Conservation (phyloP, 305 asterid genomes). For the Lippia alba region DNA sequence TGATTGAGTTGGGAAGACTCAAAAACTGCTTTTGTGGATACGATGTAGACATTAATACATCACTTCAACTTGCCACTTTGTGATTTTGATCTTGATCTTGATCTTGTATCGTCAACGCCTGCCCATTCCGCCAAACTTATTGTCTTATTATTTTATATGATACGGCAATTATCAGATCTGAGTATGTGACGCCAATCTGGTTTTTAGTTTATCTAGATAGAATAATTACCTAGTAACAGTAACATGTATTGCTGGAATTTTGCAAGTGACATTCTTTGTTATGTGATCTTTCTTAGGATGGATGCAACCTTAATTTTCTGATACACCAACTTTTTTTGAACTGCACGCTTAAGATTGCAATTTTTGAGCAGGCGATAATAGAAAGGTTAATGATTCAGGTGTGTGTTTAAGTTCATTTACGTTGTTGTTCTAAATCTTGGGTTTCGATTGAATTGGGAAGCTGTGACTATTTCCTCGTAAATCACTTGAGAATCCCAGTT, state of each 20-base stretch:
- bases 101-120: too few species aligned
- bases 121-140: too few species aligned
- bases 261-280: neutral
- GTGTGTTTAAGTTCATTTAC: too few species aligned
- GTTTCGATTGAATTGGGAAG: neutral
- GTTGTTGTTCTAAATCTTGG: neutral
- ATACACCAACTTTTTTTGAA: constrained; percentile 28
- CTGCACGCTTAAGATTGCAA: constrained; percentile 34
- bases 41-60: constrained; percentile 16
- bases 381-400: too few species aligned
- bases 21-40: neutral
- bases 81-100: too few species aligned
- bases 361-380: neutral
- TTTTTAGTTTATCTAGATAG: too few species aligned
- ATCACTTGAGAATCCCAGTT: neutral
- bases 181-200: too few species aligned
- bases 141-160: too few species aligned
- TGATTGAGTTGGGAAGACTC: constrained; percentile 32
- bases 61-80: neutral
- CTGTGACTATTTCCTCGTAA: neutral
- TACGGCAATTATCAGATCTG: too few species aligned
- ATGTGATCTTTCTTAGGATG: constrained; percentile 6
- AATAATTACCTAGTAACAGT: too few species aligned
- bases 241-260: neutral
- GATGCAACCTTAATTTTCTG: constrained; percentile 7